A percentile compares a stretch with the other conserved stretches of the same genome.
phyloP scores from a whole-genome alignment of 2,329 filamentous ascomycete genomes.

The Fusarium duplospermum region DNA sequence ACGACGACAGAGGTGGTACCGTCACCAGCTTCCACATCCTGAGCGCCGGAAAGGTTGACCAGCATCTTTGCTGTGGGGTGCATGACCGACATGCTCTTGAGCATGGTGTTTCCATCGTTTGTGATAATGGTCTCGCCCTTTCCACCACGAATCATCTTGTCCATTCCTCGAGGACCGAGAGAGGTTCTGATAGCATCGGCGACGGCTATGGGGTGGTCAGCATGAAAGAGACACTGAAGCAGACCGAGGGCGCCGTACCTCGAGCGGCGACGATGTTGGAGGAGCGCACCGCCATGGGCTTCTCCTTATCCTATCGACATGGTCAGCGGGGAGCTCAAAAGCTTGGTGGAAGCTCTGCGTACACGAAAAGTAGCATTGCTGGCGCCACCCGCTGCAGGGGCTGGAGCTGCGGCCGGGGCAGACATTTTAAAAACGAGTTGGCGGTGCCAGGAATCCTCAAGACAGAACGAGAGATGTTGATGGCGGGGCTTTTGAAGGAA shows the following conservation, averaged over 20 bases:
- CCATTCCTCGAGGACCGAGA: conserved; percentile 95
- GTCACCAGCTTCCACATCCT: conserved; percentile 98
- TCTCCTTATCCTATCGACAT: conserved; percentile 82
- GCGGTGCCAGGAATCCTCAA: conserved; percentile 41
- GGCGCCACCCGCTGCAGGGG: conserved; percentile 51
- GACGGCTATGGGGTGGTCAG: conserved; percentile 72
- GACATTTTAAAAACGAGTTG: conserved; percentile 54
- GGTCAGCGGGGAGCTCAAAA: conserved; percentile 54
- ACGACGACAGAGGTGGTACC: conserved; percentile 98
- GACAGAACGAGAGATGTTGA: conserved; percentile 41
- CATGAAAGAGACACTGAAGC: conserved; percentile 4
- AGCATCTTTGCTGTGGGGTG: conserved; percentile 99
- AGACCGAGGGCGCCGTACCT: conserved; percentile 66
- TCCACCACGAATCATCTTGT: conserved; percentile 98
- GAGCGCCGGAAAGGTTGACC: conserved; percentile 94
- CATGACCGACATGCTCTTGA: conserved; percentile 99
- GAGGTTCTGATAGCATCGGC: conserved; percentile 98
- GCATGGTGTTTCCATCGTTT: conserved; percentile 99
- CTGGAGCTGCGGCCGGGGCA: conserved; percentile 52
- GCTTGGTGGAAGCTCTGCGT: conserved; percentile 50
- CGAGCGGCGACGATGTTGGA: conserved; percentile 97
- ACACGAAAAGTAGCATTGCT: conserved; percentile 70
- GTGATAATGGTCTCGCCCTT: conserved; percentile 99
- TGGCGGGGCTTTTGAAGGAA: conserved; percentile 48
- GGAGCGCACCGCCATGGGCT: conserved; percentile 95